A percentile compares a stretch with the other conserved stretches of the same genome.
Conservation (phyloP, 202 grass and related monocot species). For the Zizania palustris region DNA sequence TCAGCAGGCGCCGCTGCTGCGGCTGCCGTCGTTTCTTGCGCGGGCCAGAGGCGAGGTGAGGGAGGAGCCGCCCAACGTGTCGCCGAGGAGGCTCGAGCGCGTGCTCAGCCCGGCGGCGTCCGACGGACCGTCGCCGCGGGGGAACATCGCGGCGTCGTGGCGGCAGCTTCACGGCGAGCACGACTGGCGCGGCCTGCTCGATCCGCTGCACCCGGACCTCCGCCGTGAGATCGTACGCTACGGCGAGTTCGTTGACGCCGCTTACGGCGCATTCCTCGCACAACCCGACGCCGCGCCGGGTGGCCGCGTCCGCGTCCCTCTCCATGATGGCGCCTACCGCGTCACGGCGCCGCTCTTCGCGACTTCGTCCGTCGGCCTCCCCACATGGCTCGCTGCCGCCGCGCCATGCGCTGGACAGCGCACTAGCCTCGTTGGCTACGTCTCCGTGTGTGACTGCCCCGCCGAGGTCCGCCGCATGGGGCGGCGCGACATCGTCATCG, state of each 20-base stretch:
- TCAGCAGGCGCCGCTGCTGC: constrained; percentile 45
- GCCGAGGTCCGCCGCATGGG: constrained; percentile 76
- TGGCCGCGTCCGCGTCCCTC: constrained; percentile 19
- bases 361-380: constrained; percentile 49
- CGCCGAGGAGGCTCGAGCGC: constrained; percentile 53
- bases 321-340: constrained; percentile 52
- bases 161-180: constrained; percentile 56
- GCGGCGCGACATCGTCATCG: constrained; percentile 80
- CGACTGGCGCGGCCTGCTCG: constrained; percentile 68
- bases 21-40: constrained; percentile 49
- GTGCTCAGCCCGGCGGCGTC: constrained; percentile 58
- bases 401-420: constrained; percentile 41
- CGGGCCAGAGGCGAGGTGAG: not conserved
- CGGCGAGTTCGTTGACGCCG: constrained; percentile 54
- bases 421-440: constrained; percentile 72
- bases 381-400: constrained; percentile 35
- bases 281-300: constrained; percentile 33
- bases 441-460: constrained; percentile 64
- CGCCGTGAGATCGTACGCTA: constrained; percentile 59
- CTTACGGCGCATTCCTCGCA: constrained; percentile 67
- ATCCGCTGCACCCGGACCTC: constrained; percentile 56
- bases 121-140: constrained; percentile 64
- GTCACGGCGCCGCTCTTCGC: constrained; percentile 61
- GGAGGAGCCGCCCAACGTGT: constrained; percentile 42
- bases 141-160: constrained; percentile 64